phyloP scores from a whole-genome alignment of 768 basidiomycete genomes.

The Boletus sp. region DNA sequence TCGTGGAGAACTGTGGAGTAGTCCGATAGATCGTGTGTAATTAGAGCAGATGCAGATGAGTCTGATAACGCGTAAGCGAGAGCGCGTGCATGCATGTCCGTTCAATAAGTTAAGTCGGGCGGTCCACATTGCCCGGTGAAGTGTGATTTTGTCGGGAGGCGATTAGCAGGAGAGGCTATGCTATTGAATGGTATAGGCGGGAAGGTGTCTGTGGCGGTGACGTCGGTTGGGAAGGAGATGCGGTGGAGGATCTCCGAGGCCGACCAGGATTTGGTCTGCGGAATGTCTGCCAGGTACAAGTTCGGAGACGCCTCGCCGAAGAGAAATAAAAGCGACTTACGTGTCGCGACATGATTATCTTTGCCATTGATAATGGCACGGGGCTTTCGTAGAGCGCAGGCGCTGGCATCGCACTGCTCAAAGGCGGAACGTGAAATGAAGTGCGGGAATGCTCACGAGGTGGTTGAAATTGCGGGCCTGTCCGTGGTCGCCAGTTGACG shows the following conservation, averaged over 20 bases:
- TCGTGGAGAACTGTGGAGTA: conserved; percentile 21
- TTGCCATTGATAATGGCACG: conserved; percentile 48
- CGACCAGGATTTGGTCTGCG: conserved; percentile 32
- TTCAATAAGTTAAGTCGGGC: conserved; percentile 29
- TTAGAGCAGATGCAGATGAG: conserved; percentile 26
- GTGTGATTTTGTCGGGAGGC: conserved; percentile 15
- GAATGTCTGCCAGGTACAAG: conserved; percentile 27
- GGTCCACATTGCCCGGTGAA: conserved; percentile 11
- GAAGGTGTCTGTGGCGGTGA: conserved; percentile 35
- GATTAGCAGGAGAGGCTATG: conserved; percentile 26
- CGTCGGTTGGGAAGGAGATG: conserved; percentile 18
- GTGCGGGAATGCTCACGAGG: conserved; percentile 27
- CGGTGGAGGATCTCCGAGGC: conserved; percentile 22
- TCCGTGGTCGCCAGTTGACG: conserved; percentile 21
- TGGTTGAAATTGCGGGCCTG: conserved; percentile 29
- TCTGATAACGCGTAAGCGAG: conserved; percentile 16
- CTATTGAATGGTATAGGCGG: conserved; percentile 34
- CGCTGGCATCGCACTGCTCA: conserved; percentile 25
- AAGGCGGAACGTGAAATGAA: background rate
- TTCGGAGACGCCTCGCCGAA: conserved; percentile 2
- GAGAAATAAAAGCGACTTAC: conserved; percentile 29
- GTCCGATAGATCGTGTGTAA: conserved; percentile 24
- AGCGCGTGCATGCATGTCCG: conserved; percentile 21
- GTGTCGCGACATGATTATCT: conserved; percentile 54
- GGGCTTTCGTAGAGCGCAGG: conserved; percentile 44